phyloP scores from a whole-genome alignment of 2,329 filamentous ascomycete species.

The Parastagonospora nodorum region DNA sequence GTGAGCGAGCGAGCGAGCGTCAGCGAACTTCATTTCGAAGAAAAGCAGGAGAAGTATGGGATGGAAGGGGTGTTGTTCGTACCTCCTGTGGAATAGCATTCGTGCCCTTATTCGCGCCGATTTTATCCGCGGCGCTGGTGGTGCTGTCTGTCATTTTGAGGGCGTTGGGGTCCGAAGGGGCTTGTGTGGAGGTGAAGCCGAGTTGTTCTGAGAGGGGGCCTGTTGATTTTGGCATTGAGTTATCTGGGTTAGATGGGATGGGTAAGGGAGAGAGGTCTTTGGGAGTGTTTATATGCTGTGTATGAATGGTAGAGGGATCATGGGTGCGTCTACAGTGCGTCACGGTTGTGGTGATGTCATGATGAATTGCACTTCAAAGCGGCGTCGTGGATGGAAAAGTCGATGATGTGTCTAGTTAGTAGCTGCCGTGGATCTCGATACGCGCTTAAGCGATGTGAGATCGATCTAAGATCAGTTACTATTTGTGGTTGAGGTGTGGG shows the following conservation, averaged over 20 bases:
- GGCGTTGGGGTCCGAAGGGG: slow-evolving; percentile 6
- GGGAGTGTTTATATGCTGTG: slow-evolving; percentile 3
- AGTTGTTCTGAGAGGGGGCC: slow-evolving; percentile 27
- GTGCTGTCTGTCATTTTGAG: slow-evolving; percentile 26
- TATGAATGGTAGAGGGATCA: no score
- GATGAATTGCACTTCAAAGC: slow-evolving; percentile 9
- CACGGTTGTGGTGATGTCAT: slow-evolving; percentile 23
- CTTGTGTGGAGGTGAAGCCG: slow-evolving; percentile 13
- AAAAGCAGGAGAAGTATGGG: not conserved
- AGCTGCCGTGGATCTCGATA: slow-evolving; percentile 8
- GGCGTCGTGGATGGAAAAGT: slow-evolving; percentile 1
- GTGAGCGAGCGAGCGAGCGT: not conserved
- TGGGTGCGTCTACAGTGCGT: slow-evolving; percentile 6
- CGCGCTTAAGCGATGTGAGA: not conserved
- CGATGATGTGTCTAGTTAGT: slow-evolving; percentile 16
- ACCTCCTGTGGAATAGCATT: slow-evolving; percentile 36
- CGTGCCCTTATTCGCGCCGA: slow-evolving; percentile 36
- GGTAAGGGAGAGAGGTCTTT: no score
- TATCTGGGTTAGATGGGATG: not conserved
- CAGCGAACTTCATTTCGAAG: not conserved
- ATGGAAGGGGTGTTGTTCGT: not conserved
- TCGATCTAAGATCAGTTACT: not conserved
- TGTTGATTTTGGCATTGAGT: slow-evolving; percentile 31
- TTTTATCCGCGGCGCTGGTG: slow-evolving; percentile 29
- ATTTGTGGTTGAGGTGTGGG: slow-evolving; percentile 1